Evolutionary conservation across 2,329 filamentous ascomycete species (phyloP), one percentile per base, ranked within the genome.

Genomic region (Fusarium protoensiforme): DNA sequence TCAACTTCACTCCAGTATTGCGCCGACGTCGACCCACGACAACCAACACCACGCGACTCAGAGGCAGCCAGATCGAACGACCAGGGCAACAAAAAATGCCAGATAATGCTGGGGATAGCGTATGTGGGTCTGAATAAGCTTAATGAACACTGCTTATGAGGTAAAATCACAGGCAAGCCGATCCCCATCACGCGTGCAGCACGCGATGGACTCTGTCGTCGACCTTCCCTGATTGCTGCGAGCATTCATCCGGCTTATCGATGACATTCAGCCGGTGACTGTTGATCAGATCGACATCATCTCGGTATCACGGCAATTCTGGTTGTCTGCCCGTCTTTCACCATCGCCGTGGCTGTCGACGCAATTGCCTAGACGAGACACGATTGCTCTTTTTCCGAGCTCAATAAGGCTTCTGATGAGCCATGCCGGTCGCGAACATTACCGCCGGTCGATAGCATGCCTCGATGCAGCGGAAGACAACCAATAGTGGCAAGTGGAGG

Each of bases 321-420:
- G 43, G 56, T 27, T 8, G 46, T 9, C 20, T 36, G 41, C 48
- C 57, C 46, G 33, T 61, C 63, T 77, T 73, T 64, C 75, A 77
- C 71, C 75, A 77, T 77, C 59, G 39, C 51, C 61, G 56, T 69
- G 75, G 75, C 73, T 71, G 59, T 67, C 61, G 48, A 73, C 75
- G 75, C 73, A 68, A 77, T 77, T 59, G 58, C 57, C 65, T 61
- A 66, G 63, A 70, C 54, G 33, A 39, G 33, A 65, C 36, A 38
- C 43, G n/a, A 33, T 51, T 67, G 9, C 38, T 27, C 16, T 59
- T 54, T 48, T 54, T 48, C 27, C 7, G 39, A 38, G 14, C 35
- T 35, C 16, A 39, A n/a, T 27, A 53, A 46, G 39, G 13, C 53
- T 10, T 66, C 43, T 9, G 14, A 27, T n/a, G 38, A 33, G 24